Conservation (phyloP, 352 stramenopile species). For the Phytopythium helicoides region DNA sequence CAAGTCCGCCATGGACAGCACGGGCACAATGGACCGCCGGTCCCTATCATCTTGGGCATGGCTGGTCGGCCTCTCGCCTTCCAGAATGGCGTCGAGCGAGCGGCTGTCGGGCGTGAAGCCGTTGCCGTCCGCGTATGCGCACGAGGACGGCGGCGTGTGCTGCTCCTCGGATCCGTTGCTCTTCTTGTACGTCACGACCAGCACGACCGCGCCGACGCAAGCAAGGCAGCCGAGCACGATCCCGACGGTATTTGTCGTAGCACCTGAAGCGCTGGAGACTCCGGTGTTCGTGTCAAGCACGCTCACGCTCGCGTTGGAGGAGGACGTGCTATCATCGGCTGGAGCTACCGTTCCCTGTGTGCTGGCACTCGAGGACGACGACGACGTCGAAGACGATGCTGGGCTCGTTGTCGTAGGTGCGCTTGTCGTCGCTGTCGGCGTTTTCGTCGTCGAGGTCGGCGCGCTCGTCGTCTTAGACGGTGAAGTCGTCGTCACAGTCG, state of each 20-base stretch:
- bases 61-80: constrained; percentile 6
- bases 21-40: background rate
- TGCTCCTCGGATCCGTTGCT: constrained; percentile 9
- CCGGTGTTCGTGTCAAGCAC: constrained; percentile 13
- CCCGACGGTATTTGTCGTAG: constrained; percentile 4
- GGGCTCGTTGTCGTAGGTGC: background rate
- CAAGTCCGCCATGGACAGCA: constrained; percentile 14
- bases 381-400: too few relatives aligned
- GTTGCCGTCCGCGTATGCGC: constrained; percentile 21
- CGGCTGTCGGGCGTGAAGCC: constrained; percentile 26
- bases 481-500: background rate
- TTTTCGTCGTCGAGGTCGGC: background rate
- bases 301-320: constrained; percentile 5
- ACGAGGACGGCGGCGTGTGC: constrained; percentile 13
- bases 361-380: background rate
- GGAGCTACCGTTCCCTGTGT: background rate
- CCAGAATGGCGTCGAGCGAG: constrained; percentile 10
- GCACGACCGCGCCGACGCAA: constrained; percentile 32
- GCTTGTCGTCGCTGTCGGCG: background rate
- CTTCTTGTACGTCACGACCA: constrained; percentile 46
- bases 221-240: constrained; percentile 29
- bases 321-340: constrained; percentile 3
- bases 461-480: background rate
- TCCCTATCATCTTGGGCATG: background rate
- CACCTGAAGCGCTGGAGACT: background rate